Evolutionary conservation across 2,329 filamentous ascomycete species (phyloP).

Genomic region (Fusarium pseudoanthophilum): DNA sequence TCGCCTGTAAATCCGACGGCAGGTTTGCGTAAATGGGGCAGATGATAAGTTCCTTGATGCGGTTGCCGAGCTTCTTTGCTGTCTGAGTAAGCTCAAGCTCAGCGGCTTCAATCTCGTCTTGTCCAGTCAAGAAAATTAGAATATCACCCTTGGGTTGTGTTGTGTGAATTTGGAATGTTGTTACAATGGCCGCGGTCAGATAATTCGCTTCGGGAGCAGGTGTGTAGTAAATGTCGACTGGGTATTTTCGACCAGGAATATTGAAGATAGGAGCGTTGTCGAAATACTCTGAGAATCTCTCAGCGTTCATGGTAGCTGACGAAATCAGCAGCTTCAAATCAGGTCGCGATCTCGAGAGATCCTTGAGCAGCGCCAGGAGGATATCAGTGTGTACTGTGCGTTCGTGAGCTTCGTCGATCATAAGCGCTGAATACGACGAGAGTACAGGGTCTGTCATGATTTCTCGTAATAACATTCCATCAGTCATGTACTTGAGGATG

Average conservation of each 20-base stretch:
- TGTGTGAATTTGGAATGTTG: conserved; percentile 94
- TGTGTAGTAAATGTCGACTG: conserved; percentile 92
- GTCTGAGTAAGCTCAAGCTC: conserved; percentile 88
- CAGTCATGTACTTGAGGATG: conserved; percentile 94
- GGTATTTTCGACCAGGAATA: conserved; percentile 88
- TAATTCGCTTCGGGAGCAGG: conserved; percentile 94
- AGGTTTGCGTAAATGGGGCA: conserved; percentile 95
- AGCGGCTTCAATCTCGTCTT: conserved; percentile 94
- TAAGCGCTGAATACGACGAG: conserved; percentile 83
- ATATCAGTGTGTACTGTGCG: conserved; percentile 92
- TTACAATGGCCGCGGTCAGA: conserved; percentile 88
- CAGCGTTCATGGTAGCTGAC: conserved; percentile 92
- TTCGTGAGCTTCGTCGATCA: conserved; percentile 99
- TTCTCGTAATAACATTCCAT: conserved; percentile 92
- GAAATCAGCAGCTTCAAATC: conserved; percentile 93
- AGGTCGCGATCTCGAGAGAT: conserved; percentile 82
- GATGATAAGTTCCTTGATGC: conserved; percentile 87
- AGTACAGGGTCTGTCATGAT: conserved; percentile 90
- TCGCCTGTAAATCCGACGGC: conserved; percentile 87
- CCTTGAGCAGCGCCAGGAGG: conserved; percentile 86
- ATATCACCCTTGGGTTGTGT: conserved; percentile 89
- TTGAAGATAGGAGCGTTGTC: conserved; percentile 94
- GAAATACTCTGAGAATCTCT: conserved; percentile 92
- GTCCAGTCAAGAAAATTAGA: conserved; percentile 91
- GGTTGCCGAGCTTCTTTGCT: conserved; percentile 83